Base-by-base conservation (phyloP, 106 monocot genomes). In the Gastrodia elata region DNA sequence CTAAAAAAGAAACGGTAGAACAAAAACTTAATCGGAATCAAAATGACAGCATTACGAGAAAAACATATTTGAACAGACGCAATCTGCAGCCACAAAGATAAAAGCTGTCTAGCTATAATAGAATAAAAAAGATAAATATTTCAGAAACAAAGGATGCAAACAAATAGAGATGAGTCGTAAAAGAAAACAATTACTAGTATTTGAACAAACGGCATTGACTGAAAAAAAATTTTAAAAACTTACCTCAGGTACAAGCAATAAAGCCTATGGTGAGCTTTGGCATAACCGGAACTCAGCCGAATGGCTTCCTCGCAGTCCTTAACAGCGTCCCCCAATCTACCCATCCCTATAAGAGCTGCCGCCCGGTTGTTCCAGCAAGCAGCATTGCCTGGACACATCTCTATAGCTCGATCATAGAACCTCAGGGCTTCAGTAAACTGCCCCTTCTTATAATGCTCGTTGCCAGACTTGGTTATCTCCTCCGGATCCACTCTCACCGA, bases 361-460 rank as follows among this genome's bases (percentile, higher is more conserved):
- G 90, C 90, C 11, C 86, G 77, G 71, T 90, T 94, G n/a, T 73
- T 80, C 76, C 83, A 79, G 78, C 85, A 90, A 0, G 85, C 75
- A 0, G 94, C 87, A 42, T 84, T 94, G 9, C 72, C 80, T 0
- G 88, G 86, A 37, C 80, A 94, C 65, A 90, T 80, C 33, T 68
- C 70, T 2, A 88, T 75, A 0, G 90, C 94, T 38, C 75, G 74
- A 22, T 94, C 84, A 61, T 90, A 94, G 18, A 77, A 73, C 57
- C 70, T 70, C 38, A 94, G 74, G 25, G 94, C 94, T 18, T 94
- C 94, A 2, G 33, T 72, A 61, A 78, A 84, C 37, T 82, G 67
- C 9, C 94, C 87, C 77, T 72, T 82, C 72, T 82, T 85, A 73
- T 90, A 94, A 22, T 71, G 78, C 68, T 90, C 94, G 75, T 94